Conservation (phyloP, 106 monocot genomes). For the Dioscorea dumetorum region DNA sequence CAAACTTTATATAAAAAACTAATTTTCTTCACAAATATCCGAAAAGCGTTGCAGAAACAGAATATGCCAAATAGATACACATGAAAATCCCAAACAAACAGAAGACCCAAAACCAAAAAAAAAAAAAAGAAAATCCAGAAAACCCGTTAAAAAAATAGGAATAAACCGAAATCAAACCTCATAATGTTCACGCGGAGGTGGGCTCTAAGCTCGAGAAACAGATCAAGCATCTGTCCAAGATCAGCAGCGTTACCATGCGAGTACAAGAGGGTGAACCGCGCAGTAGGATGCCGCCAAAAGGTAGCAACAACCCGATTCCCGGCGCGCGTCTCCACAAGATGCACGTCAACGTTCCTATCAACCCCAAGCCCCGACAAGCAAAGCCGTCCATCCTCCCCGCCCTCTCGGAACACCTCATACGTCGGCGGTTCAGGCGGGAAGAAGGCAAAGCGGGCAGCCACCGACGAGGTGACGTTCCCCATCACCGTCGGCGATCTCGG, state of each 20-base stretch:
- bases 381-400: slow-evolving; percentile 37
- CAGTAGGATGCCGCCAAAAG: slow-evolving; percentile 72
- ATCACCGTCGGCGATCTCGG: slow-evolving; percentile 10
- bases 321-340: slow-evolving; percentile 45
- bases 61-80: background rate
- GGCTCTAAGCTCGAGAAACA: slow-evolving; percentile 78
- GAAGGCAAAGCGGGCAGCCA: slow-evolving; percentile 93
- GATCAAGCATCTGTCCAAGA: slow-evolving; percentile 91
- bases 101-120: background rate
- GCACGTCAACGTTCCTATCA: slow-evolving; percentile 60
- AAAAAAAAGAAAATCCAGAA: background rate
- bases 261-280: slow-evolving; percentile 74
- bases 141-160: background rate
- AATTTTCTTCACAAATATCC: background rate
- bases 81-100: background rate
- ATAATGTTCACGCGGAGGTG: slow-evolving; percentile 94
- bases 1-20: background rate
- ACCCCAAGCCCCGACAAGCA: slow-evolving; percentile 37
- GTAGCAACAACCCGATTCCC: slow-evolving; percentile 77
- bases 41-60: background rate
- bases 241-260: slow-evolving; percentile 99
- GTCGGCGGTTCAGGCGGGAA: slow-evolving; percentile 95
- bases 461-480: slow-evolving; percentile 74
- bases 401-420: slow-evolving; percentile 67
- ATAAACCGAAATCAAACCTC: slow-evolving; percentile 32